Conservation (phyloP, 2,329 filamentous ascomycete genomes). For the Microdochium nivale region DNA sequence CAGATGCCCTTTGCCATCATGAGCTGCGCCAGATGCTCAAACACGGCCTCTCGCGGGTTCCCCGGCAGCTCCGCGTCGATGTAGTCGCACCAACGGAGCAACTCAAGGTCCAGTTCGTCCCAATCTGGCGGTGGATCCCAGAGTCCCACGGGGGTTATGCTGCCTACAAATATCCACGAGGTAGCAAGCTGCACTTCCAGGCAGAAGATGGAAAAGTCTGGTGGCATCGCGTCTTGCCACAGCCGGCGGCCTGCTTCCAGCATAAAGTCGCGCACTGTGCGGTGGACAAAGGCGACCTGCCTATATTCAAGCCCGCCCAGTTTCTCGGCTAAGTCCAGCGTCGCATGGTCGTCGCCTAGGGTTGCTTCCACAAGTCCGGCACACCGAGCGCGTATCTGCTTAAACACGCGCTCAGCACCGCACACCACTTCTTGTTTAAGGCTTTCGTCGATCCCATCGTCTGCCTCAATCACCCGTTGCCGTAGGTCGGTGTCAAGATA, state of each 20-base stretch:
- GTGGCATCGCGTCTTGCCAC: background rate
- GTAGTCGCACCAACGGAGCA: background rate
- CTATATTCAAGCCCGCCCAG: background rate
- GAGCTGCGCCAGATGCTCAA: background rate
- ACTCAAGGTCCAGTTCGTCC: background rate
- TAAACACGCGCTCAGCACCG: background rate
- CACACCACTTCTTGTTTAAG: background rate
- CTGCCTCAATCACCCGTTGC: background rate
- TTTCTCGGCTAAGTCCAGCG: background rate
- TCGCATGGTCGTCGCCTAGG: background rate
- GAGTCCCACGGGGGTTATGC: background rate
- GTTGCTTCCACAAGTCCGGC: background rate
- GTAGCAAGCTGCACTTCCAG: background rate
- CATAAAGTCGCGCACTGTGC: background rate
- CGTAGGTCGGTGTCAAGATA: background rate
- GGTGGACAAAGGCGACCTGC: background rate
- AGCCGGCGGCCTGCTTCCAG: background rate
- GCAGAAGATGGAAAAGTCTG: background rate
- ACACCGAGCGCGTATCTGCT: background rate
- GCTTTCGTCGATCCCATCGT: background rate
- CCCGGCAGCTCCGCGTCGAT: background rate
- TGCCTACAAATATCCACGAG: background rate
- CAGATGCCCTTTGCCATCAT: background rate
- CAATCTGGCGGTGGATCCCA: background rate
- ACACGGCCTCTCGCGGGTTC: background rate